Percentiles rank a stretch among this genome's conserved stretches.
phyloP scores from a whole-genome alignment of 2,329 filamentous ascomycete genomes.

The Lasiodiplodia gonubiensis region DNA sequence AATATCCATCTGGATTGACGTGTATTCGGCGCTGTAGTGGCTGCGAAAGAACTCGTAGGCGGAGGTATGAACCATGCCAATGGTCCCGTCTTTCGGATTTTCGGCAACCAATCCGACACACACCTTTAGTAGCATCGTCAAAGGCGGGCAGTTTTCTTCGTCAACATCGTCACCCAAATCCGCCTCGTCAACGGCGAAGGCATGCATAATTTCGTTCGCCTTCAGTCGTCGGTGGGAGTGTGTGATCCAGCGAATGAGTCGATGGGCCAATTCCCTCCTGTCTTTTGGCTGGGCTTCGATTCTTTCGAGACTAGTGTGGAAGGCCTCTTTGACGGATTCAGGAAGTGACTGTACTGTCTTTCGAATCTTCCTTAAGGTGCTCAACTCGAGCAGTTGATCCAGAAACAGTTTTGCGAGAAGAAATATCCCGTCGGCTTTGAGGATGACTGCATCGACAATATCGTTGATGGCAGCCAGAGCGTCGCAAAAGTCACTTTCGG shows the following conservation, averaged over 20 bases:
- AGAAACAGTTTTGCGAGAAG: not conserved
- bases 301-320: not conserved
- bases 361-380: not conserved
- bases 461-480: not conserved
- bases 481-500: not conserved
- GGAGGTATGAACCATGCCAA: not conserved
- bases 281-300: not conserved
- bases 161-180: not conserved
- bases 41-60: not conserved
- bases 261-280: not conserved
- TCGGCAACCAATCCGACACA: not conserved
- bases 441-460: not conserved
- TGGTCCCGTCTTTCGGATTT: not conserved
- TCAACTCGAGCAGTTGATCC: not conserved
- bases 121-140: not conserved
- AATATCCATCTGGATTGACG: not conserved
- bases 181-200: not conserved
- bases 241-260: not conserved
- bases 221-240: not conserved
- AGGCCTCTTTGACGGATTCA: not conserved
- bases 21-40: not conserved
- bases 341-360: not conserved
- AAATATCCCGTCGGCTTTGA: not conserved
- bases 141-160: not conserved
- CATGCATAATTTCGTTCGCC: not conserved